Conservation (phyloP, 2,329 filamentous ascomycete genomes). For the Colletotrichum sansevieriae region DNA sequence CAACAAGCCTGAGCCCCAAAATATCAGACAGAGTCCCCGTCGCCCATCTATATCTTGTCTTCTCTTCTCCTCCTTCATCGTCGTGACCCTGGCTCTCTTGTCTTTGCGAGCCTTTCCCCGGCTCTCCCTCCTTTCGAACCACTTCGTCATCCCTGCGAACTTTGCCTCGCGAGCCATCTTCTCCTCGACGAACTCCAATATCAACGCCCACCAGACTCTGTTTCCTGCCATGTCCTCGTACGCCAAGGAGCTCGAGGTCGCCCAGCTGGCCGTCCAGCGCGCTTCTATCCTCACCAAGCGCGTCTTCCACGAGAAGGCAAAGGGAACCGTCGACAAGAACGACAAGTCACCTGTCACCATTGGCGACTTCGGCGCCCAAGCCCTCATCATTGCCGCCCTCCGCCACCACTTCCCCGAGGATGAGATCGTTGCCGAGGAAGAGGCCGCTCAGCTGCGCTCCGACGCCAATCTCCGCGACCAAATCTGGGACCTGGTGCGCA, state of each 20-base stretch:
- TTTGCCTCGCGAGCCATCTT: slow-evolving; percentile 42
- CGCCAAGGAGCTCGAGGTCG: slow-evolving; percentile 83
- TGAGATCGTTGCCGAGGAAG: slow-evolving; percentile 94
- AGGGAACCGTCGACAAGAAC: slow-evolving; percentile 93
- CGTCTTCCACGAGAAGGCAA: slow-evolving; percentile 83
- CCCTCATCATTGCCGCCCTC: slow-evolving; percentile 92
- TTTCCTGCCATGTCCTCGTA: slow-evolving; percentile 63
- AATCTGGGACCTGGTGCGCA: slow-evolving; percentile 86
- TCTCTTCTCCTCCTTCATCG: slow-evolving; percentile 36
- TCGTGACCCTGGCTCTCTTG: slow-evolving; percentile 42
- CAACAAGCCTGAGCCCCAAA: slow-evolving; percentile 23
- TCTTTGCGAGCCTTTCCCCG: slow-evolving; percentile 43
- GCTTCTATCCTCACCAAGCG: slow-evolving; percentile 68
- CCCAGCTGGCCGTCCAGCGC: slow-evolving; percentile 89
- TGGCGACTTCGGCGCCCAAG: slow-evolving; percentile 97
- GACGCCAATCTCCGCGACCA: slow-evolving; percentile 75
- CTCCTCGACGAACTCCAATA: slow-evolving; percentile 38
- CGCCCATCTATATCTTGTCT: slow-evolving; percentile 23
- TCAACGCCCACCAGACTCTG: not conserved
- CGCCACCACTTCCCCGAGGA: slow-evolving; percentile 91
- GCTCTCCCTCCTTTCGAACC: slow-evolving; percentile 44
- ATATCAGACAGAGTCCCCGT: slow-evolving; percentile 23
- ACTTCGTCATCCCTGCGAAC: slow-evolving; percentile 22
- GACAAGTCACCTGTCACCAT: slow-evolving; percentile 98
- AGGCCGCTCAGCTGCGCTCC: slow-evolving; percentile 82